phyloP scores from a whole-genome alignment of 768 basidiomycete genomes.

The Floccularia luteovirens region DNA sequence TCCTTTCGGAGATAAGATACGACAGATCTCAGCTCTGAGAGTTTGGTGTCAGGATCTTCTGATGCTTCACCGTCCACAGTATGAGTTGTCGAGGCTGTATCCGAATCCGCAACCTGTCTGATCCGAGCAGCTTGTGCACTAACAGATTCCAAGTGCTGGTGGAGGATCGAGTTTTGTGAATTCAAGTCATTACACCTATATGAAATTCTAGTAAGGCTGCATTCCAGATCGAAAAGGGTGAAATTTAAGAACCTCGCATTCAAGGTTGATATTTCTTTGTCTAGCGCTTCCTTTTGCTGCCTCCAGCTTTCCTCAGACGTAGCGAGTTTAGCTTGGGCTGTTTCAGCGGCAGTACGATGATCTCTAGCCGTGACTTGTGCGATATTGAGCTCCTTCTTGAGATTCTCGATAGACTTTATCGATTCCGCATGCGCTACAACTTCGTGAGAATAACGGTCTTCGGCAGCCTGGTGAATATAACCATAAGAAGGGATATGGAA shows the following conservation, averaged over 20 bases:
- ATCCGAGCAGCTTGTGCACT: conserved; percentile 81
- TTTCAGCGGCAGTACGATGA: conserved; percentile 55
- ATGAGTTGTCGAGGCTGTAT: conserved; percentile 22
- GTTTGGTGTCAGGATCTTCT: conserved; percentile 53
- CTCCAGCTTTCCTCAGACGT: conserved; percentile 77
- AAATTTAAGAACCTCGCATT: conserved; percentile 47
- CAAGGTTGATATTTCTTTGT: conserved; percentile 72
- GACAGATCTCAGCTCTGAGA: conserved; percentile 70
- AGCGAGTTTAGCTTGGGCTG: conserved; percentile 63
- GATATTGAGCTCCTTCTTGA: conserved; percentile 55
- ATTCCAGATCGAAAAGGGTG: background rate
- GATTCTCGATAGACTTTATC: conserved; percentile 59
- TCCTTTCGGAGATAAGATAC: conserved; percentile 81
- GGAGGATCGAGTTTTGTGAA: conserved; percentile 69
- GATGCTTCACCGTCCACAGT: conserved; percentile 34
- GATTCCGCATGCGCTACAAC: conserved; percentile 83
- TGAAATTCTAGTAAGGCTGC: conserved; percentile 1
- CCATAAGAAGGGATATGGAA: background rate
- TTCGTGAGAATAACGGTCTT: conserved; percentile 75
- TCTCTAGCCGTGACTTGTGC: conserved; percentile 51
- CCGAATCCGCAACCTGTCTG: conserved; percentile 56
- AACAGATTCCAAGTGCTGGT: conserved; percentile 80
- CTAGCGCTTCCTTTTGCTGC: conserved; percentile 67
- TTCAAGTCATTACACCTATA: conserved; percentile 65
- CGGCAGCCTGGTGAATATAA: conserved; percentile 43